Conservation (phyloP, 2,329 filamentous ascomycete species). For the Penicillium olsonii region DNA sequence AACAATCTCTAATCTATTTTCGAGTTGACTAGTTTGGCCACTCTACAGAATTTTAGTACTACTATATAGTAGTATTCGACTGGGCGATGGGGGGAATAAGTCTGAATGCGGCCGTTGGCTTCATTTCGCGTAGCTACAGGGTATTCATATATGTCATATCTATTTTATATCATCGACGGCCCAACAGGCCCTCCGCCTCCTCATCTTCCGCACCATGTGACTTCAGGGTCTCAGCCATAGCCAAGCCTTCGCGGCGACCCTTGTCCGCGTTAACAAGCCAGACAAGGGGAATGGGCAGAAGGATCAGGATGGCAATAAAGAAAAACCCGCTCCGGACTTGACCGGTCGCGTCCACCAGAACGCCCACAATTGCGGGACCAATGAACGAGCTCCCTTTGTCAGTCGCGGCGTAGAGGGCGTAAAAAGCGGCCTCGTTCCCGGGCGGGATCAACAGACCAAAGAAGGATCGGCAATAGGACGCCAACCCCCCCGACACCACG, state of each 20-base stretch:
- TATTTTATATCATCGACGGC: conserved; percentile 12
- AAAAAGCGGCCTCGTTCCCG: conserved; percentile 88
- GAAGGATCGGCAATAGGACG: conserved; percentile 81
- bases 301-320: conserved; percentile 80
- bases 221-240: conserved; percentile 32
- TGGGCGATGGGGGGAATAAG: no score
- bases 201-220: conserved; percentile 20
- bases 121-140: no score
- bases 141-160: no score
- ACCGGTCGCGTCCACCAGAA: conserved; percentile 77
- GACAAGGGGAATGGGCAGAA: conserved; percentile 76
- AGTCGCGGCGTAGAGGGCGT: conserved; percentile 89
- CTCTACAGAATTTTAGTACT: no score
- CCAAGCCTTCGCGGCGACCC: conserved; percentile 34
- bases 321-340: conserved; percentile 81
- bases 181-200: conserved; percentile 33
- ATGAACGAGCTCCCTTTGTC: conserved; percentile 91
- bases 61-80: no score
- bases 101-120: no score
- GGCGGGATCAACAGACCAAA: conserved; percentile 88
- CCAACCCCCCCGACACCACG: conserved; percentile 80
- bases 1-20: no score
- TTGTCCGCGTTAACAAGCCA: conserved; percentile 62
- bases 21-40: no score
- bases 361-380: conserved; percentile 83